These are phyloP conservation scores for Arthrobotrys iridis DNA, from an alignment of 2,329 filamentous ascomycete species.

Conservation along the genomic window DNA sequence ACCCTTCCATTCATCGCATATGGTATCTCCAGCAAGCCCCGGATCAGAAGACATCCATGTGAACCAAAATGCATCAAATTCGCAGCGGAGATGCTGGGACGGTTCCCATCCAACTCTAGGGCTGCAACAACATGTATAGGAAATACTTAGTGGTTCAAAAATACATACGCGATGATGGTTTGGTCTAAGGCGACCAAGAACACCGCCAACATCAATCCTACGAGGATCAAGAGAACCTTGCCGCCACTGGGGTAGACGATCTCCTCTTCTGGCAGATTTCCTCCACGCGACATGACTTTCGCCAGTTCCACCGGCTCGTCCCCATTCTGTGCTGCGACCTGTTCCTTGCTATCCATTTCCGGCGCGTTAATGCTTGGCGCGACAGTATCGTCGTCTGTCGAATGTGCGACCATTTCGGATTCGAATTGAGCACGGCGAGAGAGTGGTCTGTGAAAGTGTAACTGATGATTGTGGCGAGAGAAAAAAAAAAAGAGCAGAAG, in stretches of 20 bases:
- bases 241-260: slow-evolving; percentile 38
- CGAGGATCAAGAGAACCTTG: slow-evolving; percentile 32
- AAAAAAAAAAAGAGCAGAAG: neutral
- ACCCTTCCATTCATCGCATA: slow-evolving; percentile 33
- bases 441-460: neutral
- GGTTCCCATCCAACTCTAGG: neutral
- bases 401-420: slow-evolving; percentile 35
- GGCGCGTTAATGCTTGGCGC: slow-evolving; percentile 38
- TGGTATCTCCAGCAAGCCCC: slow-evolving; percentile 1
- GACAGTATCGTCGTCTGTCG: slow-evolving; percentile 51
- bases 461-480: neutral
- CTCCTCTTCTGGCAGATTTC: slow-evolving; percentile 31
- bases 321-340: neutral
- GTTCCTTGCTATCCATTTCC: slow-evolving; percentile 33
- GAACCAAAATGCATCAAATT: neutral
- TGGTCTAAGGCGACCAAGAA: slow-evolving; percentile 50
- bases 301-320: slow-evolving; percentile 15
- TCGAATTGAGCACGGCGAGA: too few relatives aligned
- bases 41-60: neutral
- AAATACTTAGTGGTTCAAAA: neutral
- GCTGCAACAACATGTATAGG: neutral
- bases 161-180: slow-evolving; percentile 49
- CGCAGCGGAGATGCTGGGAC: neutral
- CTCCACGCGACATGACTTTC: slow-evolving; percentile 45
- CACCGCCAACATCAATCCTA: slow-evolving; percentile 46